phyloP scores from a whole-genome alignment of 78 protist genomes.

The Trichosphaerium sp. region DNA sequence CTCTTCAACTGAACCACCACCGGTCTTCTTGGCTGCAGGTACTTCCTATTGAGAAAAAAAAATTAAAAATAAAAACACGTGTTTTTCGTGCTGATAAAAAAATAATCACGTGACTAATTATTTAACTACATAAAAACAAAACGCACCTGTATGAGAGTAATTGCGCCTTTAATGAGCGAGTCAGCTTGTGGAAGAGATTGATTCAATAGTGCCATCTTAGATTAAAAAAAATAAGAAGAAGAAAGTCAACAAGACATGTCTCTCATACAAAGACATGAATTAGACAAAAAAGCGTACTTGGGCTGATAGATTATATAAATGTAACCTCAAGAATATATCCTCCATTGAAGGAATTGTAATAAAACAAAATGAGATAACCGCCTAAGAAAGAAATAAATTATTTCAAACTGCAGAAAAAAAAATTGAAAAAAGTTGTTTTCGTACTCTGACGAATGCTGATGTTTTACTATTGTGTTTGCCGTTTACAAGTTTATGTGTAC shows the following conservation, averaged over 20 bases:
- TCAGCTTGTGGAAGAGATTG: conserved; percentile 72
- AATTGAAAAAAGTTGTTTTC: not conserved
- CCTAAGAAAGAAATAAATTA: not conserved
- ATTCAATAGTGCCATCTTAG: conserved; percentile 42
- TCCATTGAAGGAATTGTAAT: conserved; percentile 74
- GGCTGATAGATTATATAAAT: conserved; percentile 30
- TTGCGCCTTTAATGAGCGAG: conserved; percentile 50
- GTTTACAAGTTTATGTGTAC: conserved; percentile 10
- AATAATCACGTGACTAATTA: not conserved
- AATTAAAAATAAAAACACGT: no score
- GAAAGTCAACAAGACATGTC: not conserved
- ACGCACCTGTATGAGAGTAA: conserved; percentile 56
- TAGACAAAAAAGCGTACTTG: not conserved
- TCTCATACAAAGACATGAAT: not conserved
- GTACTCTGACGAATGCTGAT: conserved; percentile 43
- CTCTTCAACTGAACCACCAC: no score
- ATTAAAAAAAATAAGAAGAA: not conserved
- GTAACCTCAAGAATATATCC: conserved; percentile 35
- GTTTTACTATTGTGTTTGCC: conserved; percentile 64
- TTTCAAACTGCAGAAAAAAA: not conserved
- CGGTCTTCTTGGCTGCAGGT: no score
- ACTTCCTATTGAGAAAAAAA: no score
- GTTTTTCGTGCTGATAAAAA: not conserved
- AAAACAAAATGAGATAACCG: conserved; percentile 59
- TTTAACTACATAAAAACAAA: not conserved